A percentile compares a stretch with the other conserved stretches of the same genome.
Evolutionary conservation across 2,329 filamentous ascomycete genomes (phyloP).

Genomic region (Alternaria angustiovoidea): DNA sequence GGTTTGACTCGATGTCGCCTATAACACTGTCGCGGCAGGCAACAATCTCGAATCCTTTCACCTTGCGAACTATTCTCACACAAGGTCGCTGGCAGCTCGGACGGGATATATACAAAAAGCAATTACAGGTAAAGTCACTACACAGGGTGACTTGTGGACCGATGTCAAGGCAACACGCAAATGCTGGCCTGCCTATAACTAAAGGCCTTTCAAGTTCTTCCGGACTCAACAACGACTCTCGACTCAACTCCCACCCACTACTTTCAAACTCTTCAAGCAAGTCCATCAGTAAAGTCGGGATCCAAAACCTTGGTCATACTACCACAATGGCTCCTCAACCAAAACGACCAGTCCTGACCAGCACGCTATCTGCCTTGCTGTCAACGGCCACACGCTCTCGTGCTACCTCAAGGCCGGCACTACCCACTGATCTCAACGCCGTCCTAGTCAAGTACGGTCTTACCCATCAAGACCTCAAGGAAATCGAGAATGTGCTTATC

Average conservation of each 20-base stretch:
- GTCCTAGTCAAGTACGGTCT: conserved; percentile 30
- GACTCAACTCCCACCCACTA: background rate
- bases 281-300: background rate
- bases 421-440: conserved; percentile 22
- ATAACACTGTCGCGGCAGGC: background rate
- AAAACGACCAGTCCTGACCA: background rate
- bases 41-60: background rate
- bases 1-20: background rate
- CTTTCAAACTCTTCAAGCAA: background rate
- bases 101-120: background rate
- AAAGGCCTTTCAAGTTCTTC: background rate
- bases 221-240: background rate
- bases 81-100: background rate
- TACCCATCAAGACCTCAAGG: conserved; percentile 16
- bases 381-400: background rate
- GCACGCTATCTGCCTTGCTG: background rate
- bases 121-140: background rate
- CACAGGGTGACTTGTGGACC: background rate
- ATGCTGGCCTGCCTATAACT: background rate
- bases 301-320: background rate
- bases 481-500: conserved; percentile 31
- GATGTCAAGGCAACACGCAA: background rate
- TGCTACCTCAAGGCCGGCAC: conserved; percentile 12
- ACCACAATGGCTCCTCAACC: background rate
- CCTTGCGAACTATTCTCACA: background rate